Evolutionary conservation across 208 protist species (phyloP), one percentile per base, ranked within the genome.

Genomic region (Naegleria fowleri): DNA sequence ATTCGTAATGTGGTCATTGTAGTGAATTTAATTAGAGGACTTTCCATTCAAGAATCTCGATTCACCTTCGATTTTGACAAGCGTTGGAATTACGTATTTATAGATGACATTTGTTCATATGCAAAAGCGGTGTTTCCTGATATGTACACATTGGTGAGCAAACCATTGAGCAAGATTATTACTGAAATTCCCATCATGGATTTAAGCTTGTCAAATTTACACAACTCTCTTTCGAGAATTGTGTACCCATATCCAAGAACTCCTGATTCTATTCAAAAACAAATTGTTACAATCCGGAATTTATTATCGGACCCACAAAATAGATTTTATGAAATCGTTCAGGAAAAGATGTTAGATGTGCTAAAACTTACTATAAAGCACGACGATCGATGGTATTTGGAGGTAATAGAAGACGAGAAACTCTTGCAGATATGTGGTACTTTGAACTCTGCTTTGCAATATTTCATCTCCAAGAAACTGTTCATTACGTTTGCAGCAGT

Each of bases 1-100:
- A 58, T 38, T 22, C 6, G 25, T 38, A 40, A 88, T 38, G 40
- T 58, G 5, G 29, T 33, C 7, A 22, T 58, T 36, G 40, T 88
- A 2, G 43, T 88, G 11, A 88, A 40, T n/a, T 40, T 88, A 58
- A 16, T 58, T 6, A 88, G 43, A 58, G 19, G 16, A n/a, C 19
- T n/a, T 29, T n/a, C 11, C 4, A 22, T 7, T 7, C 15, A 86
- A 22, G 41, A 5, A 5, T 67, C 55, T 0, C 33, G 36, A 29
- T 88, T 38, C 22, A 39, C 85, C 38, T 88, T 88, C 40, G 85
- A 88, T 22, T 88, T 88, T 58, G 85, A 88, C 55, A 88, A 58
- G 19, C 33, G 85, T 38, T 88, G 85, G 85, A 48, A 36, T 39
- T 58, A 88, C 55, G 41, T 58, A 58, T 88, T 58, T 13, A 58